These are phyloP conservation scores for Pestalotiopsis fici DNA, from an alignment of 2,329 filamentous ascomycete genomes.

Conservation along the genomic window DNA sequence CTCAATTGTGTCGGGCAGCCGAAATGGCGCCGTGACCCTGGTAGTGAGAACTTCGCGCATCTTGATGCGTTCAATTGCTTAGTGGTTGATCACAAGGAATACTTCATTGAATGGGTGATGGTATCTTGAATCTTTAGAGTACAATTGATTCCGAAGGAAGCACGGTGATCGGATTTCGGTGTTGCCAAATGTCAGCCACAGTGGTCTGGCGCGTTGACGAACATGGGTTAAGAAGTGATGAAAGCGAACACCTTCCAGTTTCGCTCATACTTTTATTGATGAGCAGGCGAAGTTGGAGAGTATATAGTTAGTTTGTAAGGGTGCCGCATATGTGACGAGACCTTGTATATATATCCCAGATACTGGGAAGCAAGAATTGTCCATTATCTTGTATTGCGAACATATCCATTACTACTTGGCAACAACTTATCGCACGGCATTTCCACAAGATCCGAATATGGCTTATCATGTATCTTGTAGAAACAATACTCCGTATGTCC, in stretches of 20 bases:
- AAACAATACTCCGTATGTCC: no score
- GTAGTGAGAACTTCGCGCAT: slow-evolving; percentile 1
- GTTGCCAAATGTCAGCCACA: not conserved
- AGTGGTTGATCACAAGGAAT: not conserved
- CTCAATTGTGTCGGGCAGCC: not conserved
- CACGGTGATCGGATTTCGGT: not conserved
- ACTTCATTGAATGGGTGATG: not conserved
- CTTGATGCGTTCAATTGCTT: not conserved
- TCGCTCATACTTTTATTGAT: not conserved
- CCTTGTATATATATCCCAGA: no score
- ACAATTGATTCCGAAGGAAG: not conserved
- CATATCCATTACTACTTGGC: no score
- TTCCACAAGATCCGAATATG: no score
- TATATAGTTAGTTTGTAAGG: not conserved
- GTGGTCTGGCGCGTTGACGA: not conserved
- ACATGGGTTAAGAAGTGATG: not conserved
- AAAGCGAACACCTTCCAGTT: not conserved
- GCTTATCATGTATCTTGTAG: no score
- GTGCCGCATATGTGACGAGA: not conserved
- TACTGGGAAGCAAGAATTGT: no score
- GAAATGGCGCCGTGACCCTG: not conserved
- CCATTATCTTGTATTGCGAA: no score
- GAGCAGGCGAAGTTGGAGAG: not conserved
- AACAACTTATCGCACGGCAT: no score
- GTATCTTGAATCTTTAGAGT: not conserved